phyloP scores from a whole-genome alignment of 345 rosid species.

The Citrus sinensis region DVS_A1.0 CM039167.1:17862001-17862500 shows the following conservation, averaged over 20 bases:
- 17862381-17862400: no score
- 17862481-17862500: no score
- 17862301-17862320: constrained; percentile 67
- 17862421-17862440: no score
- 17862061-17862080: no score
- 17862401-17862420: no score
- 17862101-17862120: no score
- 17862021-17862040: no score
- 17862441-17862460: no score
- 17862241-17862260: constrained; percentile 30
- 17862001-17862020: no score
- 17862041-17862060: no score
- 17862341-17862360: constrained; percentile 59
- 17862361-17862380: constrained; percentile 36
- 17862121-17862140: neutral
- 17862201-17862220: constrained; percentile 70
- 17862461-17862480: no score
- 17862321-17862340: constrained; percentile 71
- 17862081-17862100: no score
- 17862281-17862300: constrained; percentile 55
- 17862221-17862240: constrained; percentile 55
- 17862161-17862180: constrained; percentile 23
- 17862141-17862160: constrained; percentile 20
- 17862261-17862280: constrained; percentile 56
- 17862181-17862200: constrained; percentile 46